Conservation (phyloP, 2,329 filamentous ascomycete species). For the Mycocentrospora acerina region DNA sequence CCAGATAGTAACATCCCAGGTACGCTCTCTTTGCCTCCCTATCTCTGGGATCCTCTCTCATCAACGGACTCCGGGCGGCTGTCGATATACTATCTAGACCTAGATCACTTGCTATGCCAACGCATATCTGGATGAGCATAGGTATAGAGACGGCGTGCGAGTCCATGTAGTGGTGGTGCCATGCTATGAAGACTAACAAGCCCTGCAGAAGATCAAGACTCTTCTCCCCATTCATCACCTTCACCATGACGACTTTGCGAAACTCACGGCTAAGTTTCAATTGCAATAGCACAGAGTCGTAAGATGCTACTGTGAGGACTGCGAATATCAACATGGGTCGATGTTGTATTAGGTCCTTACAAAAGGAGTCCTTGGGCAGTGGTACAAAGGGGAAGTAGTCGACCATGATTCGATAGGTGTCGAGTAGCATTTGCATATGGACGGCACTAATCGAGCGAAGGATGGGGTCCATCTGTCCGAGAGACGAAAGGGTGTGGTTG, state of each 20-base stretch:
- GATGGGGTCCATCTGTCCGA: slow-evolving; percentile 35
- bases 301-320: slow-evolving; percentile 35
- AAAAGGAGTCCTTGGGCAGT: slow-evolving; percentile 29
- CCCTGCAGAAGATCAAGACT: slow-evolving; percentile 36
- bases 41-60: slow-evolving; percentile 23
- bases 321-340: slow-evolving; percentile 39
- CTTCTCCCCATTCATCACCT: slow-evolving; percentile 40
- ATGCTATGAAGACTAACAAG: slow-evolving; percentile 38
- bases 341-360: slow-evolving; percentile 29
- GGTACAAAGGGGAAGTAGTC: slow-evolving; percentile 40
- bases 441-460: slow-evolving; percentile 37
- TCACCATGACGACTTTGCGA: slow-evolving; percentile 37
- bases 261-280: slow-evolving; percentile 37
- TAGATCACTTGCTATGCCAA: slow-evolving; percentile 35
- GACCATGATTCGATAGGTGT: slow-evolving; percentile 34
- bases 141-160: slow-evolving; percentile 35
- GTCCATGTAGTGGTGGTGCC: slow-evolving; percentile 43
- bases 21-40: slow-evolving; percentile 38
- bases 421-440: slow-evolving; percentile 38
- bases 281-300: slow-evolving; percentile 33
- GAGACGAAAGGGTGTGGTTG: slow-evolving; percentile 32
- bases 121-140: slow-evolving; percentile 36
- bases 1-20: slow-evolving; percentile 39
- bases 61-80: slow-evolving; percentile 17
- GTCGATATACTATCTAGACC: slow-evolving; percentile 30